Evolutionary conservation across 2,329 filamentous ascomycete species (phyloP).

Genomic region (Aspergillus floridensis): DNA sequence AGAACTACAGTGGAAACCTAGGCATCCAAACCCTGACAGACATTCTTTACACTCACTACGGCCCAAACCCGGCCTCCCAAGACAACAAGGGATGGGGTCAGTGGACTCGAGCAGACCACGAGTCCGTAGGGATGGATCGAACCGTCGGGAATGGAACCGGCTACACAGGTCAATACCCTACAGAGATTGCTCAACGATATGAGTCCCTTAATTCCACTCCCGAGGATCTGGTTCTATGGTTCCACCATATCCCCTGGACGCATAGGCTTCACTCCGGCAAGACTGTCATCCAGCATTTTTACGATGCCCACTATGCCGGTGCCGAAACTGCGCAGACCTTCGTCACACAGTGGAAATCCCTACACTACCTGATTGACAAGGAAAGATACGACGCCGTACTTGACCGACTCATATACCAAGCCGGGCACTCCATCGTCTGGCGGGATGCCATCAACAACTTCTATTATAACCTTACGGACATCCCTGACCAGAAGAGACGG

Average conservation of each 20-base stretch:
- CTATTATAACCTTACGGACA: conserved; percentile 60
- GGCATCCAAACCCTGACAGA: conserved; percentile 68
- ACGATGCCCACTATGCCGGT: conserved; percentile 61
- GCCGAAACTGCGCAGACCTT: conserved; percentile 62
- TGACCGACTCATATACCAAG: conserved; percentile 62
- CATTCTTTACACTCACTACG: conserved; percentile 65
- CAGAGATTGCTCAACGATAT: conserved; percentile 57
- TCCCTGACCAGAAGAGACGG: conserved; percentile 55
- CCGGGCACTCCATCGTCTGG: conserved; percentile 69
- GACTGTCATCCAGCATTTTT: conserved; percentile 67
- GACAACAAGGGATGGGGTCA: conserved; percentile 69
- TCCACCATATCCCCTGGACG: conserved; percentile 70
- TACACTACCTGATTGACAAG: conserved; percentile 57
- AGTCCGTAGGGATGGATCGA: conserved; percentile 67
- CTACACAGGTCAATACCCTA: conserved; percentile 64
- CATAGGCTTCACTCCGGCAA: conserved; percentile 61
- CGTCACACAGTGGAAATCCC: conserved; percentile 50
- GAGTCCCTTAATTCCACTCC: conserved; percentile 63
- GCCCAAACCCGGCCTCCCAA: conserved; percentile 64
- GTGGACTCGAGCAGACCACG: conserved; percentile 64
- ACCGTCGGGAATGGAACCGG: conserved; percentile 67
- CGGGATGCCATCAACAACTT: conserved; percentile 65
- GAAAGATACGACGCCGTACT: conserved; percentile 60
- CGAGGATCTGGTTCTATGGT: conserved; percentile 68
- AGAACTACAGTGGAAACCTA: conserved; percentile 68